Conservation (phyloP, 2,329 filamentous ascomycete species). For the Boeremia exigua region DNA sequence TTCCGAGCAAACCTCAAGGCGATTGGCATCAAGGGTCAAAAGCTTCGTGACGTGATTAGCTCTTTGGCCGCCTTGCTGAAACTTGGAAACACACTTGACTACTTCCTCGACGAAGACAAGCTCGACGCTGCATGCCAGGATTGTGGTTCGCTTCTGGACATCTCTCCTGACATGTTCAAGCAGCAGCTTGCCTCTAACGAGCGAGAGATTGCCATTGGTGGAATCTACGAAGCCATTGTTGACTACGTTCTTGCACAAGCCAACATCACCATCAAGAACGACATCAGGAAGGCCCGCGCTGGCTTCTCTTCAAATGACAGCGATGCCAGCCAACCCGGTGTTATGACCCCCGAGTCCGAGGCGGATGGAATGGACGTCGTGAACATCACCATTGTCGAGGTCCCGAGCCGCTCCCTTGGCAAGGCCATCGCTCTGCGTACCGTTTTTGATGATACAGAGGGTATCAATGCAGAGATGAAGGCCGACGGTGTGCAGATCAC, state of each 20-base stretch:
- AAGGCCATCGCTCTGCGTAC: constrained; percentile 89
- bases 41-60: constrained; percentile 83
- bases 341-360: constrained; percentile 70
- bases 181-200: constrained; percentile 84
- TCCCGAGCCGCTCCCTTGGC: constrained; percentile 78
- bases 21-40: constrained; percentile 89
- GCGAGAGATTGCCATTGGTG: constrained; percentile 79
- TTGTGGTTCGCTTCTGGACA: constrained; percentile 80
- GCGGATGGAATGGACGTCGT: constrained; percentile 83
- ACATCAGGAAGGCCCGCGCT: constrained; percentile 71
- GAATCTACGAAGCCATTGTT: constrained; percentile 90
- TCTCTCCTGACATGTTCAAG: constrained; percentile 83
- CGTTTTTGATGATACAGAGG: constrained; percentile 88
- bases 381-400: constrained; percentile 84
- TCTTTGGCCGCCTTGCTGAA: constrained; percentile 86
- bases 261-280: constrained; percentile 80
- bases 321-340: constrained; percentile 57
- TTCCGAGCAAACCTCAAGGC: constrained; percentile 85
- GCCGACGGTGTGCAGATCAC: constrained; percentile 85
- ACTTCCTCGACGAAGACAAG: constrained; percentile 81
- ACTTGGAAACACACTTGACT: constrained; percentile 87
- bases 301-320: constrained; percentile 72
- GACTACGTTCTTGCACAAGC: constrained; percentile 93
- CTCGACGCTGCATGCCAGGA: constrained; percentile 90
- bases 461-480: constrained; percentile 97